Conservation (phyloP, 176 grass and related monocot genomes). For the Musa acuminata region DNA sequence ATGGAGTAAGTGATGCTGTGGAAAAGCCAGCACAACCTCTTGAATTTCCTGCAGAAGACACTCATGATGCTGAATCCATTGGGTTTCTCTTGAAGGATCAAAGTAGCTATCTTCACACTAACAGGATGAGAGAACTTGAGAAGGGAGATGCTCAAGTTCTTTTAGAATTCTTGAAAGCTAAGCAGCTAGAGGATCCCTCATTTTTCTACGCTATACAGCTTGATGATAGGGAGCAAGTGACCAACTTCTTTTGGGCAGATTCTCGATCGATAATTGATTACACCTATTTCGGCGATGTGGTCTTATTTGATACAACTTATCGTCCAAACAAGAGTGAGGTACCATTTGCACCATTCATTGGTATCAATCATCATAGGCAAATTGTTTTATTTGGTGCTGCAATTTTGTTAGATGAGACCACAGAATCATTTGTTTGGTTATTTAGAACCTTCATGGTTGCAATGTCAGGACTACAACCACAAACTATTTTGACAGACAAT, state of each 20-base stretch:
- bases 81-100: slow-evolving; percentile 41
- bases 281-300: slow-evolving; percentile 42
- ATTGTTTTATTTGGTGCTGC: slow-evolving; percentile 37
- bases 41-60: slow-evolving; percentile 30
- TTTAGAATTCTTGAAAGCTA: slow-evolving; percentile 43
- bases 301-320: slow-evolving; percentile 49
- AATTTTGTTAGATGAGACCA: slow-evolving; percentile 48
- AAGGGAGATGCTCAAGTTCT: slow-evolving; percentile 41
- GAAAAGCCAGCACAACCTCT: slow-evolving; percentile 20
- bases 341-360: slow-evolving; percentile 33
- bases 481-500: slow-evolving; percentile 36
- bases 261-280: slow-evolving; percentile 40
- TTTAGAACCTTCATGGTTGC: slow-evolving; percentile 46
- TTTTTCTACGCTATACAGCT: slow-evolving; percentile 47
- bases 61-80: slow-evolving; percentile 24
- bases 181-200: slow-evolving; percentile 39
- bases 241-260: slow-evolving; percentile 42
- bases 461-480: slow-evolving; percentile 31
- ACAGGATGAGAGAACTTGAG: slow-evolving; percentile 32
- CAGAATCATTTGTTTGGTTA: slow-evolving; percentile 40
- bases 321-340: slow-evolving; percentile 31
- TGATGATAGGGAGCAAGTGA: slow-evolving; percentile 40
- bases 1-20: not conserved
- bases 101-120: slow-evolving; percentile 38
- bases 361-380: slow-evolving; percentile 47